Evolutionary conservation across 257 asterid genomes (phyloP), one percentile per base, ranked within the genome.

Genomic region (Primulina tabacum): DNA sequence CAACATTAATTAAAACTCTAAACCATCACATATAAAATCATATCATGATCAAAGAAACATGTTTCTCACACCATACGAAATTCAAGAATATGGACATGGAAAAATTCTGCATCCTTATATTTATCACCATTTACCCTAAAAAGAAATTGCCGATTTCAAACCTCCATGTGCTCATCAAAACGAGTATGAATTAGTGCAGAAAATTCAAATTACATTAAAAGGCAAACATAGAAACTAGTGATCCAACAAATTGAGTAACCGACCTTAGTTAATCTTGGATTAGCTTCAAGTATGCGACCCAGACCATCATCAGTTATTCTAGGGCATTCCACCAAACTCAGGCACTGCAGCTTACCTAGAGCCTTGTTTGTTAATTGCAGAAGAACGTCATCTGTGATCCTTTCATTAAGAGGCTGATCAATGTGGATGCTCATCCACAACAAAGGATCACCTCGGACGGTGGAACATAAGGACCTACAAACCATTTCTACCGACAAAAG

Each of bases 261-360:
- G 16, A 93, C 98, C 98, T 88, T 93, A 14, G 79, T 90, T 82
- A 93, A 67, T 28, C 76, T 77, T 37, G 84, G 87, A 84, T 89
- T 93, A 56, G 80, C 67, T 67, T 87, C 92, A 66, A 93, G 89
- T 17, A 93, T 78, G 26, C 78, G 86, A 81, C 80, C 85, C 70
- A 93, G 60, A 64, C 94, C 85, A 66, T 80, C 88, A 79, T 85
- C 90, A 0, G 98, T 90, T 70, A 93, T 74, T 79, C 75, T 82
- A 4, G 79, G 68, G 64, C 98, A 90, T 76, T 84, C 87, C 67
- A 88, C 83, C 64, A 93, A 77, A 72, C 88, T 82, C 82, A 93
- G 71, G 77, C 90, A 83, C 65, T 79, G 83, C 72, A 93, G 82
- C 55, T 59, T 70, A 28, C 97, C 96, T 62, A 82, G 83, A 29